A percentile compares a stretch with the other conserved stretches of the same genome.
Evolutionary conservation across 805 yeast species (phyloP).

Genomic region (Candida boidinii): DNA sequence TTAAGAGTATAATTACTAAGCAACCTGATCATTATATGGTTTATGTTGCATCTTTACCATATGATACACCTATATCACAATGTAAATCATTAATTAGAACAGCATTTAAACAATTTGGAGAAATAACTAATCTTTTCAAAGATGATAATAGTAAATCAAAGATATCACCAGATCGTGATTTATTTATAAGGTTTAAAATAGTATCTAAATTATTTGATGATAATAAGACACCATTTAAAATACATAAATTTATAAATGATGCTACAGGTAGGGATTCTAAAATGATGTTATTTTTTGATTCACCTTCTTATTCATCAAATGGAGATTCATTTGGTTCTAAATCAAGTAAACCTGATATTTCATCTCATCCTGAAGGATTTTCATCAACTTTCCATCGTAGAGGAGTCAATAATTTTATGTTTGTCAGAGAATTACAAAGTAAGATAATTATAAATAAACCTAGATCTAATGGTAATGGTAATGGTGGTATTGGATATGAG

Average conservation of each 20-base stretch:
- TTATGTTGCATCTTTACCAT: conserved; percentile 21
- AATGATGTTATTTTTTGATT: conserved; percentile 23
- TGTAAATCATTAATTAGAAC: conserved; percentile 14
- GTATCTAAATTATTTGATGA: conserved; percentile 17
- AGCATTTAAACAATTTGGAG: conserved; percentile 19
- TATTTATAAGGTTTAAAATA: conserved; percentile 19
- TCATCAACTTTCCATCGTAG: conserved; percentile 40
- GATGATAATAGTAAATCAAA: conserved; percentile 13
- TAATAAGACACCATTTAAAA: conserved; percentile 18
- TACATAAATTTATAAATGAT: conserved; percentile 19
- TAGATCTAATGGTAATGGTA: conserved; percentile 15
- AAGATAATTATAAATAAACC: conserved; percentile 33
- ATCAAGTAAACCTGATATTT: conserved; percentile 12
- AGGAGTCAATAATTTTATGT: conserved; percentile 41
- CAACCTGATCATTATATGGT: conserved; percentile 17
- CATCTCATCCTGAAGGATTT: conserved; percentile 38
- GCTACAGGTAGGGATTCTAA: conserved; percentile 22
- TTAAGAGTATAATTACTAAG: conserved; percentile 17
- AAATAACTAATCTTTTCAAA: conserved; percentile 12
- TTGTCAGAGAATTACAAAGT: conserved; percentile 40
- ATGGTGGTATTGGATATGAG: conserved; percentile 18
- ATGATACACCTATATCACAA: conserved; percentile 18
- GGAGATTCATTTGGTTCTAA: conserved; percentile 5
- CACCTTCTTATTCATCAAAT: conserved; percentile 13
- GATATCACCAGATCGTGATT: conserved; percentile 16